A percentile compares a stretch with the other conserved stretches of the same genome.
These are phyloP conservation scores for Leishmania major DNA, from an alignment of 208 protist genomes.

Conservation along the genomic window DNA sequence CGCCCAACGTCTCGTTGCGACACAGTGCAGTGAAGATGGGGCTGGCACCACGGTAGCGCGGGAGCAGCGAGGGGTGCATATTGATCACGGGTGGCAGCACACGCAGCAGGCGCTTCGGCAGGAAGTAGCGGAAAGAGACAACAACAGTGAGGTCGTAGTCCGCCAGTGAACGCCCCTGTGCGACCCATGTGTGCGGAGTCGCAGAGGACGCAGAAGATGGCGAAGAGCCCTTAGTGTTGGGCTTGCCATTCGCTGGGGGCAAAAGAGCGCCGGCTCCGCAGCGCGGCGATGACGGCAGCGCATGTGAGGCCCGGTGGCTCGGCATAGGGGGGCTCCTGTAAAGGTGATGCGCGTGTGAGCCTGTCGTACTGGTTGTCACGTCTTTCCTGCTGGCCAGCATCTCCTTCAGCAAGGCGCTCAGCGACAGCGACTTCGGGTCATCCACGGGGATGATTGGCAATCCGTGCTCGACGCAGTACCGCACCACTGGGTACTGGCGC, in stretches of 20 bases:
- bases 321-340: background rate
- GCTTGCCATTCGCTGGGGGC: background rate
- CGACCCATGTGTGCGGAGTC: constrained; percentile 30
- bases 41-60: constrained; percentile 85
- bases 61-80: constrained; percentile 89
- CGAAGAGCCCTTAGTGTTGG: background rate
- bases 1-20: constrained; percentile 65
- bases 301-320: constrained; percentile 5
- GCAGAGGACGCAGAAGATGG: background rate
- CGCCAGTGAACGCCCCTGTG: constrained; percentile 37
- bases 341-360: background rate
- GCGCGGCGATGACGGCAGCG: background rate
- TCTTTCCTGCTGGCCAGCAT: constrained; percentile 34
- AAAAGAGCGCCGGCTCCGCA: background rate
- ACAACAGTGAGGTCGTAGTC: constrained; percentile 82
- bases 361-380: background rate
- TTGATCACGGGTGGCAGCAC: constrained; percentile 83
- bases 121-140: constrained; percentile 89
- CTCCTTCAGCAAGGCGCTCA: constrained; percentile 52
- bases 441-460: constrained; percentile 73
- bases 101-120: constrained; percentile 61
- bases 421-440: constrained; percentile 61
- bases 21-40: constrained; percentile 89
- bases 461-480: constrained; percentile 66
- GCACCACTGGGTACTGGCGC: constrained; percentile 78